Conservation (phyloP, 2,329 filamentous ascomycete species). For the Talaromyces amestolkiae region DNA sequence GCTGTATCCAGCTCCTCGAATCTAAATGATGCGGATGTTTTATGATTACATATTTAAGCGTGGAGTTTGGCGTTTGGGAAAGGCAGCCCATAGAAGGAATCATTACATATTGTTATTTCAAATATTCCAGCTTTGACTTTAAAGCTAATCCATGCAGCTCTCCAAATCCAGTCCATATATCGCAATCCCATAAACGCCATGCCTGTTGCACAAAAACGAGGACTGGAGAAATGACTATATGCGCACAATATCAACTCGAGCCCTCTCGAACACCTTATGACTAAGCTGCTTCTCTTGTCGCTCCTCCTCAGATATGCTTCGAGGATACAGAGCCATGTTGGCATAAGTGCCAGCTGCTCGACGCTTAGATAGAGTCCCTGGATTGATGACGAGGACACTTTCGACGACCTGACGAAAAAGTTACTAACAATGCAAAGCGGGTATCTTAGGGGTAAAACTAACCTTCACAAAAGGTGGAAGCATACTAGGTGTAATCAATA, state of each 20-base stretch:
- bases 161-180: neutral
- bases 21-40: neutral
- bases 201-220: neutral
- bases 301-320: slow-evolving; percentile 59
- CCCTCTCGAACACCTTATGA: slow-evolving; percentile 77
- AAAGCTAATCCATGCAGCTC: neutral
- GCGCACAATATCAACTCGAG: slow-evolving; percentile 80
- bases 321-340: slow-evolving; percentile 70
- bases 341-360: slow-evolving; percentile 83
- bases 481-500: slow-evolving; percentile 77
- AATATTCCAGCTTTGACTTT: neutral
- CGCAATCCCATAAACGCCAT: neutral
- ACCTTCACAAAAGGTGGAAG: slow-evolving; percentile 87
- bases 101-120: neutral
- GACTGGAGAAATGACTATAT: slow-evolving; percentile 51
- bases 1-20: too few relatives aligned
- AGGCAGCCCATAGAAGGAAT: neutral
- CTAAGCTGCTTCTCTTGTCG: slow-evolving; percentile 58
- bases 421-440: neutral
- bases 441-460: slow-evolving; percentile 28
- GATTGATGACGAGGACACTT: slow-evolving; percentile 85
- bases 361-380: slow-evolving; percentile 80
- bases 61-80: slow-evolving; percentile 13
- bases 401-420: slow-evolving; percentile 70
- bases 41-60: neutral